Percentiles rank a stretch among this genome's conserved stretches.
Conservation (phyloP, 164 flowering plant genomes). For the Piper longum region DNA sequence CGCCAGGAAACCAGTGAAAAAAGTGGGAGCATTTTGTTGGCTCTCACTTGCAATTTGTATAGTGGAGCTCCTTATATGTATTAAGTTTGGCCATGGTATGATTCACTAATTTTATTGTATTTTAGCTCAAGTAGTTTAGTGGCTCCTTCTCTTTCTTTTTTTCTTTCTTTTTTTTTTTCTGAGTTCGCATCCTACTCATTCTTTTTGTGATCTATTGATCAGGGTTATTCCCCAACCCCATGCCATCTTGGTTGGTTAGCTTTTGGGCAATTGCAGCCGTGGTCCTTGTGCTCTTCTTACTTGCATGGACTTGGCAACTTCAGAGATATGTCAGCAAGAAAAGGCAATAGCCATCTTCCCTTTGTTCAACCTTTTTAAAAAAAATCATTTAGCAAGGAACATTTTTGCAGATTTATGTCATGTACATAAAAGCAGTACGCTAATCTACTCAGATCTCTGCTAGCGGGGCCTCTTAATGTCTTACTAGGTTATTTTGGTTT, state of each 20-base stretch:
- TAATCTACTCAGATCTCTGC: constrained; percentile 28
- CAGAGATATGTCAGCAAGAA: constrained; percentile 44
- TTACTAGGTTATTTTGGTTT: background rate
- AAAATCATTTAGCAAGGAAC: constrained; percentile 6
- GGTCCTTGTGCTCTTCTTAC: constrained; percentile 34
- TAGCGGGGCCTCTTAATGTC: constrained; percentile 16
- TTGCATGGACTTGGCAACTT: constrained; percentile 71
- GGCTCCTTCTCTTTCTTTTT: no score
- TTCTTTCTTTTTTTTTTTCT: background rate
- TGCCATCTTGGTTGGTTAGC: constrained; percentile 69
- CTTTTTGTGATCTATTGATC: constrained; percentile 1
- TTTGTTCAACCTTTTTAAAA: background rate
- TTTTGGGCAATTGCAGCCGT: constrained; percentile 55
- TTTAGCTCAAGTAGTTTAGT: background rate
- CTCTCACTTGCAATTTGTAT: constrained; percentile 92
- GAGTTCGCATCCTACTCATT: background rate
- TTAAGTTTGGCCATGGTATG: constrained; percentile 95
- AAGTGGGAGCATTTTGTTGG: constrained; percentile 95
- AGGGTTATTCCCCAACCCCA: constrained; percentile 79
- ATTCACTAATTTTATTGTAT: no score
- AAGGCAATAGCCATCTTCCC: constrained; percentile 24
- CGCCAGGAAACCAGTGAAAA: constrained; percentile 47
- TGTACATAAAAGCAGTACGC: constrained; percentile 35
- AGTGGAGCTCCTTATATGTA: constrained; percentile 89
- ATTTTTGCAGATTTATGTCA: constrained; percentile 12